A percentile compares a stretch with the other conserved stretches of the same genome.
These are phyloP conservation scores for Scedosporium aurantiacum DNA, from an alignment of 2,329 filamentous ascomycete genomes.

Conservation along the genomic window DNA sequence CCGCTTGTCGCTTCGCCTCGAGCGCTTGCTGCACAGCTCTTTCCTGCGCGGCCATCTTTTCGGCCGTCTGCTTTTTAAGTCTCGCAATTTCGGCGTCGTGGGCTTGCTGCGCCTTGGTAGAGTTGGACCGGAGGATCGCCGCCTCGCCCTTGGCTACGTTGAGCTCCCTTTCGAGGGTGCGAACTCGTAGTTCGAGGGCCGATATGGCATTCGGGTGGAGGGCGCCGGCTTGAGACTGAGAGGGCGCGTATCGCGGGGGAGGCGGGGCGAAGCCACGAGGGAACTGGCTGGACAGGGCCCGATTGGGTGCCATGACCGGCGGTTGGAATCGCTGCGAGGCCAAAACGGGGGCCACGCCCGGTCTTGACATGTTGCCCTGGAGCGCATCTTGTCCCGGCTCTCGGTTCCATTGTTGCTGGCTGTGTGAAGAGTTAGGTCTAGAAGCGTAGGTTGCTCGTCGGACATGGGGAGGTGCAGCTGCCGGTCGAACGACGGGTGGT, in stretches of 20 bases:
- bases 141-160: conserved; percentile 59
- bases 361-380: conserved; percentile 9
- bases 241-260: conserved; percentile 17
- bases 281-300: conserved; percentile 29
- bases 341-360: neutral
- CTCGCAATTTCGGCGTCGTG: conserved; percentile 52
- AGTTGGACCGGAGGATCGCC: conserved; percentile 62
- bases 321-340: conserved; percentile 11
- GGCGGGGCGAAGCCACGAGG: conserved; percentile 21
- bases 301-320: conserved; percentile 18
- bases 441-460: neutral
- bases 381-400: neutral
- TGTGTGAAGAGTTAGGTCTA: neutral
- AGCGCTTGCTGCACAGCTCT: conserved; percentile 53
- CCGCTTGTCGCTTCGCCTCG: conserved; percentile 51
- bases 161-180: conserved; percentile 43
- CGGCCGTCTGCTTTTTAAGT: conserved; percentile 51
- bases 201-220: conserved; percentile 27
- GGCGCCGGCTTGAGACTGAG: conserved; percentile 21
- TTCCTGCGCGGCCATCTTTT: conserved; percentile 53
- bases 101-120: conserved; percentile 48
- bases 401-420: conserved; percentile 19
- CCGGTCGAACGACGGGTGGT: neutral
- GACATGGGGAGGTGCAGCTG: neutral
- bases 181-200: conserved; percentile 40